These are phyloP conservation scores for Ampelocalamus luodianensis DNA, from an alignment of 176 grass and related monocot species.

Conservation along the genomic window DNA sequence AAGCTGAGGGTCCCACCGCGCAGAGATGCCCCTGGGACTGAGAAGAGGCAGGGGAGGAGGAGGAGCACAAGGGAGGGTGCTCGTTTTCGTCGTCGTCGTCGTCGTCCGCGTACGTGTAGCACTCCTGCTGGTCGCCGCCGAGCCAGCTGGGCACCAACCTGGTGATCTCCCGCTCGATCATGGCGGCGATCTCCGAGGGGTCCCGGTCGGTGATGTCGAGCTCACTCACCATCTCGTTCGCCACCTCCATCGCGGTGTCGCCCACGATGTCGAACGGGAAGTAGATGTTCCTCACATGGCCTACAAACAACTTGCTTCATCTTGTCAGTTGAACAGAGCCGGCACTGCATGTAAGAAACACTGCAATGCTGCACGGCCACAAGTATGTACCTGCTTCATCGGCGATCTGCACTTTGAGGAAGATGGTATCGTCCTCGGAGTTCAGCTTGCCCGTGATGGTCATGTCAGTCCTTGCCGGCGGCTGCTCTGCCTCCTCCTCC, in stretches of 20 bases:
- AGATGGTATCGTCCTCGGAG: slow-evolving; percentile 75
- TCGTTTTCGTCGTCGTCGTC: slow-evolving; percentile 45
- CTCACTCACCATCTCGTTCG: slow-evolving; percentile 92
- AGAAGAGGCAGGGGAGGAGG: slow-evolving; percentile 73
- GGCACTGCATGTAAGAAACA: no score
- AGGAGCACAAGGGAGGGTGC: slow-evolving; percentile 61
- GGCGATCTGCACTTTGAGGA: slow-evolving; percentile 88
- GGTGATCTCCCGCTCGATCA: slow-evolving; percentile 76
- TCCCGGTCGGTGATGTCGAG: slow-evolving; percentile 76
- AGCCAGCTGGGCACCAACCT: slow-evolving; percentile 62
- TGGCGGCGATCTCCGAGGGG: slow-evolving; percentile 71
- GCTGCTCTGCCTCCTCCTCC: not conserved
- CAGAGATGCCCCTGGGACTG: slow-evolving; percentile 61
- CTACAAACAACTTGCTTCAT: not conserved
- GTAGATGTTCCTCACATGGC: slow-evolving; percentile 73
- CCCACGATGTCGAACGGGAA: slow-evolving; percentile 77
- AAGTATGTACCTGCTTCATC: slow-evolving; percentile 51
- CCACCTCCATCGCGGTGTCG: slow-evolving; percentile 85
- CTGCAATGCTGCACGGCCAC: not conserved
- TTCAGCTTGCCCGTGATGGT: slow-evolving; percentile 92
- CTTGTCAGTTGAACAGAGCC: not conserved
- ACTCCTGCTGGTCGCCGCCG: slow-evolving; percentile 20
- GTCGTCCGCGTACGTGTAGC: slow-evolving; percentile 35
- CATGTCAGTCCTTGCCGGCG: slow-evolving; percentile 55
- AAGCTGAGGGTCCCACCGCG: slow-evolving; percentile 8